Percentiles rank a stretch among this genome's conserved stretches.
Conservation (phyloP, 331 rosid genomes). For the Malus hybrid region DNA sequence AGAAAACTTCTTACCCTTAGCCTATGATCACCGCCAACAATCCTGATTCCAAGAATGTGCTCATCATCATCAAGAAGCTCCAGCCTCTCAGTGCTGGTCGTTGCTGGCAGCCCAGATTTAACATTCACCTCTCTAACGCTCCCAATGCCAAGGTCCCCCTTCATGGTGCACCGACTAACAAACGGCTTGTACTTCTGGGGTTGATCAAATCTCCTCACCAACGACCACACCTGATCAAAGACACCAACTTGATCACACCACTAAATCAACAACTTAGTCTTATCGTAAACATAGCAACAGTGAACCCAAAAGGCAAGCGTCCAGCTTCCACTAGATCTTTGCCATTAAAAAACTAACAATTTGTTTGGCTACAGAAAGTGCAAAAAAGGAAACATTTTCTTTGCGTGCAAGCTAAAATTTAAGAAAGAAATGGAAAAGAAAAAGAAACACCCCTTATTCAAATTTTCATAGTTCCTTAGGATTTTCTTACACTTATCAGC, state of each 20-base stretch:
- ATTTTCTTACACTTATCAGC: background rate
- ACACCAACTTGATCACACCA: background rate
- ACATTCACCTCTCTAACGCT: constrained; percentile 49
- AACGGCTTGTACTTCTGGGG: constrained; percentile 53
- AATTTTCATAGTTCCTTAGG: background rate
- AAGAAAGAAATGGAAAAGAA: background rate
- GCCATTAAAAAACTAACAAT: background rate
- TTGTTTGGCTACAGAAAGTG: background rate
- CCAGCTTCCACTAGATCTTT: background rate
- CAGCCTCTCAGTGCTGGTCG: constrained; percentile 47
- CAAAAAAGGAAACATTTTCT: background rate
- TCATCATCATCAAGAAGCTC: constrained; percentile 49
- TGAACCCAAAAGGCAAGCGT: background rate
- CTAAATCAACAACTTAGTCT: background rate
- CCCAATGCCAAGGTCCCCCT: constrained; percentile 41
- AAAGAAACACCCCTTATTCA: background rate
- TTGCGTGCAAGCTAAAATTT: background rate
- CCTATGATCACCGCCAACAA: constrained; percentile 52
- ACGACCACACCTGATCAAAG: constrained; percentile 44
- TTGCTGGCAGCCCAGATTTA: constrained; percentile 52
- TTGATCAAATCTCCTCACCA: constrained; percentile 52
- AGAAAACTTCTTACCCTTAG: constrained; percentile 28
- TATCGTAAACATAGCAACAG: background rate
- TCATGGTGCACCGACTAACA: constrained; percentile 40
- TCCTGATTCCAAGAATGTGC: constrained; percentile 41